Percentiles rank a stretch among this genome's conserved stretches.
These are phyloP conservation scores for Thalassiosira tumida DNA, from an alignment of 352 stramenopile species.

Conservation along the genomic window DNA sequence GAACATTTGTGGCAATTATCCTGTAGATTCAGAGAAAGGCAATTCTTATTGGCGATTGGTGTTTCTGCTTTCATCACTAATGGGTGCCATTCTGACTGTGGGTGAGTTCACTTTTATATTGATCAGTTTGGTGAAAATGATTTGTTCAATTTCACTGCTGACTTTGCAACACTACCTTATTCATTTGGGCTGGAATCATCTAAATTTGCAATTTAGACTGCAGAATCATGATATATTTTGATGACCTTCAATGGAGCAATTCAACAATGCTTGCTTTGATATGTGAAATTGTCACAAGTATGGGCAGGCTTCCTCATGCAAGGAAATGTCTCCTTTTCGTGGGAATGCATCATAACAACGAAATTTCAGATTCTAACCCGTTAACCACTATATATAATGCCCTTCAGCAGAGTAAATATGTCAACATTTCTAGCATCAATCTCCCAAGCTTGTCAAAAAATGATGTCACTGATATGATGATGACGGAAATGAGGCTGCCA, in stretches of 20 bases:
- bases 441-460: not conserved
- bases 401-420: not conserved
- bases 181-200: too few species aligned
- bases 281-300: not conserved
- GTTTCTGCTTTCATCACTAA: not conserved
- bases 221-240: not conserved
- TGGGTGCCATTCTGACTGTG: not conserved
- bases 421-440: not conserved
- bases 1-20: not conserved
- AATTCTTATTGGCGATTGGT: not conserved
- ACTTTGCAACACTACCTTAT: too few species aligned
- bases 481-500: constrained; percentile 9
- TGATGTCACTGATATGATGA: constrained; percentile 14
- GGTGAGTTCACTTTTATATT: not conserved
- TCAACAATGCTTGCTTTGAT: not conserved
- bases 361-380: not conserved
- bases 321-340: not conserved
- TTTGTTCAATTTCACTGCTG: too few species aligned
- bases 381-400: too few species aligned
- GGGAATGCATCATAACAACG: not conserved
- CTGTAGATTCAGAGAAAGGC: not conserved
- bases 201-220: too few species aligned
- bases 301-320: not conserved
- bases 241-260: not conserved
- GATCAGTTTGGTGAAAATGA: constrained; percentile 11